Conservation (phyloP, 2,329 filamentous ascomycete genomes). For the Peltaster fructicola region DNA sequence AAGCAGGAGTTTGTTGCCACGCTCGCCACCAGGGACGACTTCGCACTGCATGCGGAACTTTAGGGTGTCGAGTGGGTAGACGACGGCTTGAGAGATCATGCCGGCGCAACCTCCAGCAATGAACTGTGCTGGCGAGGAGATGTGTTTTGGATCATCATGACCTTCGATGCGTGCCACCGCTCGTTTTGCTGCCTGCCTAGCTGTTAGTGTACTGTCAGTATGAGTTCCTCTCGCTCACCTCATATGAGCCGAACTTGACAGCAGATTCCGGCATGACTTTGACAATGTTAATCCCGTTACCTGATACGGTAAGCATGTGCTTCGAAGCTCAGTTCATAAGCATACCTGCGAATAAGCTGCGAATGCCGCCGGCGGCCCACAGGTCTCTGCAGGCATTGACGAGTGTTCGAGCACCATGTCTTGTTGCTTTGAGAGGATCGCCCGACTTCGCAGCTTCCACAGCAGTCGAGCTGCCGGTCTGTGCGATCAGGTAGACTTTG, state of each 20-base stretch:
- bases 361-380: conserved; percentile 69
- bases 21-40: conserved; percentile 68
- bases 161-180: conserved; percentile 74
- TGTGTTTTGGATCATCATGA: conserved; percentile 60
- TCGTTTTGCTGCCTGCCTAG: conserved; percentile 57
- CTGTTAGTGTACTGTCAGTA: neutral
- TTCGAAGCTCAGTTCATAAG: conserved; percentile 2
- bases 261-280: conserved; percentile 99
- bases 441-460: conserved; percentile 53
- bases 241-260: conserved; percentile 95
- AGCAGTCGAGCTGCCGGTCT: conserved; percentile 48
- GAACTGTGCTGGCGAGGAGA: conserved; percentile 76
- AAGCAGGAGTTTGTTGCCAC: conserved; percentile 64
- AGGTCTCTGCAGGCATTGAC: conserved; percentile 57
- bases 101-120: conserved; percentile 78
- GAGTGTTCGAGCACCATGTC: conserved; percentile 51
- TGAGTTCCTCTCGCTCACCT: conserved; percentile 31
- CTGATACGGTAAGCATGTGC: conserved; percentile 28
- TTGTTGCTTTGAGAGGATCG: conserved; percentile 44
- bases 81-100: conserved; percentile 85
- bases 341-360: conserved; percentile 84
- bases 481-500: conserved; percentile 93
- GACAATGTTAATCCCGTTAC: conserved; percentile 87
- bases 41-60: conserved; percentile 87
- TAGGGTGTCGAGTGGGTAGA: conserved; percentile 82